Base-by-base conservation (phyloP, 2,329 filamentous ascomycete genomes). In the Dothistroma septosporum region DNA sequence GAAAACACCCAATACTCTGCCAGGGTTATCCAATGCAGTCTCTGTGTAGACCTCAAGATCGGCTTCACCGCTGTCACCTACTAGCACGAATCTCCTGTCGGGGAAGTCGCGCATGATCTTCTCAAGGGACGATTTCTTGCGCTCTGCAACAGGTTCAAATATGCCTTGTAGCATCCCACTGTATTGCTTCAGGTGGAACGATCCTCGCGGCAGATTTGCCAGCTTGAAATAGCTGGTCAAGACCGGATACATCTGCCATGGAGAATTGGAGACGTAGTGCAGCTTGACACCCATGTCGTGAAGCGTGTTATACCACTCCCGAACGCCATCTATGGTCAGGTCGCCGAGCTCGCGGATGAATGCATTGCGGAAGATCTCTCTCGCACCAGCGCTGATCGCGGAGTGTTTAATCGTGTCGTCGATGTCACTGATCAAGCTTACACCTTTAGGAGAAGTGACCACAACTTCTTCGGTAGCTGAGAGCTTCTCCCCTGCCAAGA, bases 221-320 rank as follows among this genome's bases (percentile, higher is more conserved):
- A 88, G 77, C 65, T 87, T 86, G 74, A 97, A 96, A 73, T 89
- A 99, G 57, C 85, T 91, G 5, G 90, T 88, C 11, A 99, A 79
- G 2, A 97, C 86, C 0, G 94, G 94, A 69, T 91, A 99, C 7
- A 99, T 82, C 74, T 99, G 95, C 95, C 95, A 99, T 0, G 94
- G 94, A 55, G 93, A 96, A 76, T 99, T 99, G n/a, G 94, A 99
- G 66, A 96, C 95, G 74, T 99, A 99, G 73, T 99, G 95, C 56
- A 99, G 83, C 68, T 87, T 85, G 24, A 97, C 93, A 19, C 92
- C 92, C 78, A 93, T 85, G 21, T 86, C 81, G 44, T 89, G 83
- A 76, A 99, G 82, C 21, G 81, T 81, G 37, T 81, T 85, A 72
- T 97, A 99, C 93, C 94, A 97, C 64, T 95, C 91, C 60, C 82